Base-by-base conservation (phyloP, 331 rosid genomes). In the Phaseolus coccineus region DNA sequence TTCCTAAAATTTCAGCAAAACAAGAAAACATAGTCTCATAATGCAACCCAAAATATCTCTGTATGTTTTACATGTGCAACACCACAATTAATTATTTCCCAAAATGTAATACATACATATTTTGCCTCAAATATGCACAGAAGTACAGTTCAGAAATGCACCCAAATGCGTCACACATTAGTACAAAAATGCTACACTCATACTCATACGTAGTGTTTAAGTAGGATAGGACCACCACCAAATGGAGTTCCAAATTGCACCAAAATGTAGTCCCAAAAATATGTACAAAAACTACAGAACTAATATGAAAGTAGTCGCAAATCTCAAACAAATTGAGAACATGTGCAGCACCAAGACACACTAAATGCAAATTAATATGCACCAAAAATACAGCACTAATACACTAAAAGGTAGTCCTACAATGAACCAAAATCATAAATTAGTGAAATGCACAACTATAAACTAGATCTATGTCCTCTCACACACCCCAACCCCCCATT, bases 321-420 rank as follows among this genome's bases (percentile, higher is more conserved):
- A 35, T 31, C 16, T 44, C 48, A 6, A 50, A 50, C 31, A 42
- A 42, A 42, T 24, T 19, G 2, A 67, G 53, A 13, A 67, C 72
- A 67, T 42, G 37, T 42, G 35, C 72, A 12, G 19, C 22, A 42
- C 19, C 53, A 4, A 42, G 24, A 24, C 46, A 22, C 35, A 24
- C 37, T 22, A 40, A 67, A 67, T 40, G 53, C 37, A 67, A 40
- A 67, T 67, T 67, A 67, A 67, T 67, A 67, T 42, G 8, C 50
- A 64, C 50, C 50, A 35, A 64, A 19, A 39, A 39, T 65, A 65
- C 51, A 39, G n/a, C 12, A 42, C 53, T 67, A 42, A 66, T 22
- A 22, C 13, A 40, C 37, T 55, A 67, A 67, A 66, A 22, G 5
- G 12, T 1, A 67, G 72, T 22, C 72, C 55, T 52, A 42, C 71